Base-by-base conservation (phyloP, 2,329 filamentous ascomycete species). In the Metarhizium brunneum region DNA sequence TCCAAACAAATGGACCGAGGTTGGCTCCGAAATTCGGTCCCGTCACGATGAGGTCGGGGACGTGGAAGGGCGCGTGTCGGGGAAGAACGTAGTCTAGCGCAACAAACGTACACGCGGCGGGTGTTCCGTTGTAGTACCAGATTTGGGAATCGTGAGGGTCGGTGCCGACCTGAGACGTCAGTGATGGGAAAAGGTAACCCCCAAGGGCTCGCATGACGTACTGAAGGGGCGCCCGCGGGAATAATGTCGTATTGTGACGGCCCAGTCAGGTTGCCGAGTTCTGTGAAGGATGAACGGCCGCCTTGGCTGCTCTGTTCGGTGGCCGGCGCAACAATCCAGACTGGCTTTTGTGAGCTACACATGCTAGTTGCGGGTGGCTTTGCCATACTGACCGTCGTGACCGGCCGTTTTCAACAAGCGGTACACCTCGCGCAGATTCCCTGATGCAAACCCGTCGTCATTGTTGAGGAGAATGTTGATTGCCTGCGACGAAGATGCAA, bases 121-220 rank as follows among this genome's bases (percentile, higher is more conserved):
- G 78, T 0, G 80, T 84, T 25, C 80, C 80, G 54, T 83, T 80
- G 66, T 82, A 84, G 63, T 83, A 83, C 78, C 78, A 83, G 59
- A 84, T 80, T 57, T 80, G 73, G 53, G 69, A 69, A 56, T 83
- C 77, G 20, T 66, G 63, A 13, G 78, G 79, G 59, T 82, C 79
- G 16, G 67, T 70, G 49, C 81, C 80, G 25, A 68, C 57, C 65
- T 67, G 52, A 11, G 16, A n/a, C 20, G n/a, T 16, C 35, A 52
- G 50, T 35, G 8, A 25, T 13, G 29, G 29, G 6, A 6, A 10
- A 30, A 47, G 11, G 8, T 29, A 6, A 48, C 13, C n/a, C 10
- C 8, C 10, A 3, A 16, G 6, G n/a, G 18, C 13, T 13, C 5
- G 16, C 16, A 36, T n/a, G 36, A 51, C 59, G 43, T 58, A 66